phyloP scores from a whole-genome alignment of 73 alveolate species.

The Paraurostyla sp. region DNA sequence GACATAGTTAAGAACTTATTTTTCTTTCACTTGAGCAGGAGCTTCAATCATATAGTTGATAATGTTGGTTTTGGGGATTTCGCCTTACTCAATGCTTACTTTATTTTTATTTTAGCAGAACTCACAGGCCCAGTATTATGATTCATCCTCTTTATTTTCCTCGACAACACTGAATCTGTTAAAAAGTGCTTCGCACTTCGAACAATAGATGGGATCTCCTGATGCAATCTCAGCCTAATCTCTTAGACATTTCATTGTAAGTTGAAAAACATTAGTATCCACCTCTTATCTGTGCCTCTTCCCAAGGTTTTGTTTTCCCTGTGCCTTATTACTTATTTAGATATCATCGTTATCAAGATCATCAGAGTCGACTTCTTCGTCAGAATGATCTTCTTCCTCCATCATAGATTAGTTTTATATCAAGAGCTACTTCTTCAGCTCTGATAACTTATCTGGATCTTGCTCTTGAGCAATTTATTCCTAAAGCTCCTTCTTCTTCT shows the following conservation, averaged over 20 bases:
- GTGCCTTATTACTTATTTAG: neutral
- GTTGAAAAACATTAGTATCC: slow-evolving; percentile 76
- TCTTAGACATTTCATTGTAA: slow-evolving; percentile 48
- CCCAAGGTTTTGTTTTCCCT: neutral
- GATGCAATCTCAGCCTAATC: slow-evolving; percentile 73
- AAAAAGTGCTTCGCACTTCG: slow-evolving; percentile 78
- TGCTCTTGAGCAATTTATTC: too few relatives aligned
- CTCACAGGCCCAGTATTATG: slow-evolving; percentile 79
- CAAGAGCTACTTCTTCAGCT: too few relatives aligned
- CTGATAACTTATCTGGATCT: too few relatives aligned
- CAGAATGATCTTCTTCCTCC: too few relatives aligned
- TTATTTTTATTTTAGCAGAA: slow-evolving; percentile 57
- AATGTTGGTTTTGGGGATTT: neutral
- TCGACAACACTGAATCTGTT: slow-evolving; percentile 54
- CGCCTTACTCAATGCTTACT: slow-evolving; percentile 60
- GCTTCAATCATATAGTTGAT: slow-evolving; percentile 3
- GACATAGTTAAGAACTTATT: slow-evolving; percentile 40
- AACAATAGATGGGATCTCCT: slow-evolving; percentile 86
- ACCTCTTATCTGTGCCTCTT: neutral
- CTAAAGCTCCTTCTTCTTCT: too few relatives aligned
- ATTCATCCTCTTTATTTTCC: neutral
- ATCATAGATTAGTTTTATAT: too few relatives aligned
- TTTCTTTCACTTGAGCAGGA: slow-evolving; percentile 32
- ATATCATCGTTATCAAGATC: neutral
- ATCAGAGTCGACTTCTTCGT: neutral